Conservation (phyloP, 352 stramenopile species). For the Peronospora belbahrii region DNA sequence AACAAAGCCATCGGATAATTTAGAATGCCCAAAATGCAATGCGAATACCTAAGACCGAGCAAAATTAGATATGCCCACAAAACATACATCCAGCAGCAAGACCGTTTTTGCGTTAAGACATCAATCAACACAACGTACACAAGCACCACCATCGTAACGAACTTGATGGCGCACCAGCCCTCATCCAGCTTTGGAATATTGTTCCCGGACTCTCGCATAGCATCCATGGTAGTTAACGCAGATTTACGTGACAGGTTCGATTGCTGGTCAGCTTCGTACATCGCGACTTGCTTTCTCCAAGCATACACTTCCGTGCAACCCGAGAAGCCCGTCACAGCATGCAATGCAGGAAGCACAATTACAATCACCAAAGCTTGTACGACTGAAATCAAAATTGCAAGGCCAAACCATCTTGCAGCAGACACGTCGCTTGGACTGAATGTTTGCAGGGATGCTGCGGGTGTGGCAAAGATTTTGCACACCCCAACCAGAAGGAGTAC, state of each 20-base stretch:
- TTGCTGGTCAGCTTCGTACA: slow-evolving; percentile 30
- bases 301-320: slow-evolving; percentile 34
- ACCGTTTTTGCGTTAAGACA: not conserved
- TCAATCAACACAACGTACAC: slow-evolving; percentile 30
- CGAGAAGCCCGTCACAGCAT: slow-evolving; percentile 25
- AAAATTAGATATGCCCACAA: slow-evolving; percentile 2
- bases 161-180: slow-evolving; percentile 54
- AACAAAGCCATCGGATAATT: slow-evolving; percentile 82
- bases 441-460: slow-evolving; percentile 3
- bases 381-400: slow-evolving; percentile 19
- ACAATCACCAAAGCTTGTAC: slow-evolving; percentile 21
- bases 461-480: slow-evolving; percentile 6
- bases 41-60: slow-evolving; percentile 31
- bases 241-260: slow-evolving; percentile 9
- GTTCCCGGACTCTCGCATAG: not conserved
- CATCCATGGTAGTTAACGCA: not conserved
- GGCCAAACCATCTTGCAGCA: slow-evolving; percentile 17
- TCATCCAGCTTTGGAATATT: slow-evolving; percentile 22
- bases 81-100: not conserved
- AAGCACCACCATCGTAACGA: slow-evolving; percentile 41
- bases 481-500: slow-evolving; percentile 14
- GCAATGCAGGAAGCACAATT: slow-evolving; percentile 21
- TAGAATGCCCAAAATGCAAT: slow-evolving; percentile 68
- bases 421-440: slow-evolving; percentile 3
- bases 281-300: slow-evolving; percentile 30